phyloP scores from a whole-genome alignment of 306 rosid species.

The Alnus rubra region DNA sequence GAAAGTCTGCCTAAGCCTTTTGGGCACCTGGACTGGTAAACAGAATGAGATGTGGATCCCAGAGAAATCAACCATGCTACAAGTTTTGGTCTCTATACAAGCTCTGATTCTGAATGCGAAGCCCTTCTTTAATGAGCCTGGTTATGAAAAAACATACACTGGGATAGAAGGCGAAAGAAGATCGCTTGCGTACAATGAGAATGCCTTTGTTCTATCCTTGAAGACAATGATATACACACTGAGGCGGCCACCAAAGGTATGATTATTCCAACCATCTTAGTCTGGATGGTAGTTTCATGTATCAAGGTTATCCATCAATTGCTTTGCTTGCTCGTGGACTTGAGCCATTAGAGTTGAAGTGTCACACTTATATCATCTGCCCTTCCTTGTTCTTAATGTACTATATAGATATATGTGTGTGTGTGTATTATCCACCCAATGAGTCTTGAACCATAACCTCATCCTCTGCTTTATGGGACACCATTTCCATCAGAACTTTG shows the following conservation, averaged over 20 bases:
- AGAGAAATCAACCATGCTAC: constrained; percentile 77
- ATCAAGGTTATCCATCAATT: background rate
- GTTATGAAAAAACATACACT: constrained; percentile 30
- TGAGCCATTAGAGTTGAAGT: background rate
- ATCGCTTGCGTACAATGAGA: constrained; percentile 68
- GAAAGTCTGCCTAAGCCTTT: constrained; percentile 82
- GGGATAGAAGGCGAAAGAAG: constrained; percentile 49
- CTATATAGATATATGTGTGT: too few relatives aligned
- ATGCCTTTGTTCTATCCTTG: constrained; percentile 53
- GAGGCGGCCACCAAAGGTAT: constrained; percentile 73
- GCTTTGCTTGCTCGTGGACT: background rate
- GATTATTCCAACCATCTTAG: constrained; percentile 8
- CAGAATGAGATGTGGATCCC: constrained; percentile 69
- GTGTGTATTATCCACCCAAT: too few relatives aligned
- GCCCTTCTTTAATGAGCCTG: constrained; percentile 84
- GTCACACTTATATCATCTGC: background rate
- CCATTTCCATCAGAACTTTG: background rate
- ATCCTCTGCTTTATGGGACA: too few relatives aligned
- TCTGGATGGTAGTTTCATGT: background rate
- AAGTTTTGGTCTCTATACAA: constrained; percentile 83
- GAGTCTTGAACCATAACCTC: too few relatives aligned
- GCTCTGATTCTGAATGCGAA: constrained; percentile 75
- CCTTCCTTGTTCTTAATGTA: background rate
- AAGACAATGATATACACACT: constrained; percentile 75
- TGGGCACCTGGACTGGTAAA: constrained; percentile 77